Conservation (phyloP, 495 filamentous ascomycete genomes). For the Bacidia gigantensis region DNA sequence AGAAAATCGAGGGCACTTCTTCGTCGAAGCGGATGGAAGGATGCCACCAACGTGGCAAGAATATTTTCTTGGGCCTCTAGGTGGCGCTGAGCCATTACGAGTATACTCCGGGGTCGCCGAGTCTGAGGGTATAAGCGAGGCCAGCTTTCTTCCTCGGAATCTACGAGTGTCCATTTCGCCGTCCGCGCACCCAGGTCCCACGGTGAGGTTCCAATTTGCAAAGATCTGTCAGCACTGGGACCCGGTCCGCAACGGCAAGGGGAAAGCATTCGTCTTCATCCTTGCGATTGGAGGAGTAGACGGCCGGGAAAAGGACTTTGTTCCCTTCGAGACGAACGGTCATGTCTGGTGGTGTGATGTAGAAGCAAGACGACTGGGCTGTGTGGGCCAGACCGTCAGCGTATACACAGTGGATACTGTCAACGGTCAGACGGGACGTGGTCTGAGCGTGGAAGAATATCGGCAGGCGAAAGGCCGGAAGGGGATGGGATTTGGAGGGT, state of each 20-base stretch:
- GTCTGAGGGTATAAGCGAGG: slow-evolving; percentile 50
- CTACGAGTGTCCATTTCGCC: slow-evolving; percentile 43
- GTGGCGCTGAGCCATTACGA: slow-evolving; percentile 30
- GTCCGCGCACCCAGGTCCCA: slow-evolving; percentile 29
- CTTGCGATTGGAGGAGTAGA: slow-evolving; percentile 52
- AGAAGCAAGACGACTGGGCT: slow-evolving; percentile 46
- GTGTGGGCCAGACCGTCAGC: slow-evolving; percentile 49
- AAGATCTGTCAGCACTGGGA: slow-evolving; percentile 71
- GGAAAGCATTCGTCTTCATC: slow-evolving; percentile 49
- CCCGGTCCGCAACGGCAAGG: slow-evolving; percentile 45
- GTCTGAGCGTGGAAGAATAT: slow-evolving; percentile 55
- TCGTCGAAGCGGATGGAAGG: slow-evolving; percentile 42
- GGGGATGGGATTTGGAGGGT: slow-evolving; percentile 45
- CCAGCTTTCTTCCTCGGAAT: slow-evolving; percentile 43
- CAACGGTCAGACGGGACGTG: slow-evolving; percentile 50
- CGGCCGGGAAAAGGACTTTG: slow-evolving; percentile 50
- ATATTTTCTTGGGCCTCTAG: slow-evolving; percentile 46
- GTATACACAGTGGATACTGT: slow-evolving; percentile 50
- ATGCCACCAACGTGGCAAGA: slow-evolving; percentile 51
- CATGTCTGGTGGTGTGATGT: slow-evolving; percentile 67
- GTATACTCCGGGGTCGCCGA: slow-evolving; percentile 37
- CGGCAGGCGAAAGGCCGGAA: slow-evolving; percentile 41
- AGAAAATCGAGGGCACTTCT: slow-evolving; percentile 48
- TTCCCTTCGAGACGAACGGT: slow-evolving; percentile 53
- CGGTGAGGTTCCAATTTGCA: slow-evolving; percentile 59